A percentile compares a stretch with the other conserved stretches of the same genome.
Evolutionary conservation across 73 alveolate genomes (phyloP).

Genomic region (Tetrahymena elliotti): DNA sequence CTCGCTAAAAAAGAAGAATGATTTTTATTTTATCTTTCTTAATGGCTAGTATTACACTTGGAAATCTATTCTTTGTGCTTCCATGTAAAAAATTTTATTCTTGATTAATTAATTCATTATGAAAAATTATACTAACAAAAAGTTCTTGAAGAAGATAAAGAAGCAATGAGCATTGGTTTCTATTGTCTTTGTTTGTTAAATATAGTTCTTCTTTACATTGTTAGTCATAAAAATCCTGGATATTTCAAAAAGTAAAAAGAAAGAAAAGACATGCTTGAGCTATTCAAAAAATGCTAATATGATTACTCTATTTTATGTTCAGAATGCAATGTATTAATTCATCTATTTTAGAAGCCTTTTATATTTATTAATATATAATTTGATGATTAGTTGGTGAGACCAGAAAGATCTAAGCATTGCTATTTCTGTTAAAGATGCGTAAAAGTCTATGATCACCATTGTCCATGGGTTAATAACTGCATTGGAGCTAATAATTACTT

Average conservation of each 20-base stretch:
- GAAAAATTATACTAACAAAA: background rate
- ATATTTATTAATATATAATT: background rate
- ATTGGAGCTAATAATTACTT: constrained; percentile 39
- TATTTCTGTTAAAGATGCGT: constrained; percentile 34
- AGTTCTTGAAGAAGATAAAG: background rate
- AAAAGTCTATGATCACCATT: constrained; percentile 60
- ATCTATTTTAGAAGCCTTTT: background rate
- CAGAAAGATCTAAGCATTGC: constrained; percentile 47
- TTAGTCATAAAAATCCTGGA: background rate
- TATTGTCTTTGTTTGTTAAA: background rate
- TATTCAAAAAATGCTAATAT: constrained; percentile 12
- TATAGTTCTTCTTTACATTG: background rate
- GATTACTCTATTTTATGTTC: constrained; percentile 48
- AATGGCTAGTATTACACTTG: constrained; percentile 14
- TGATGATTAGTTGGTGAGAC: constrained; percentile 28
- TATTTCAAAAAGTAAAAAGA: background rate
- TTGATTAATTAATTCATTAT: background rate
- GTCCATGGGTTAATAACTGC: constrained; percentile 83
- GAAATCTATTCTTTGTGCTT: background rate
- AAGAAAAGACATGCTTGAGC: background rate
- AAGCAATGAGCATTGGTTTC: background rate
- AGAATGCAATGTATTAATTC: constrained; percentile 44
- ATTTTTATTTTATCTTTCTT: background rate
- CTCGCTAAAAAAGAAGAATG: background rate
- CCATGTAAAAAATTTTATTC: background rate